These are phyloP conservation scores for Porosira glacialis DNA, from an alignment of 352 stramenopile species.

Conservation along the genomic window DNA sequence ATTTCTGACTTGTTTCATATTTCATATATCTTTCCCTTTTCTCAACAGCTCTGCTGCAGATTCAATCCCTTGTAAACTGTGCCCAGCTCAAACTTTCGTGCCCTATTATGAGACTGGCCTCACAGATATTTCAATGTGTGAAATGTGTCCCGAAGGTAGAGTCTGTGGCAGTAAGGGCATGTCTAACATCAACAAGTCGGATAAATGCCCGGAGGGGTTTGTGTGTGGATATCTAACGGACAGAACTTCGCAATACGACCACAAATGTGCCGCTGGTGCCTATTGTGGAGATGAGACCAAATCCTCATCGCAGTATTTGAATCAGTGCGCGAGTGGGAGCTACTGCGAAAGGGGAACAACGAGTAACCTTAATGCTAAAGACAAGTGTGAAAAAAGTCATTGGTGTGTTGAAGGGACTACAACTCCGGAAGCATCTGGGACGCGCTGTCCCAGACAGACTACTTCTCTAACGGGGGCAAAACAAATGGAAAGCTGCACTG, in stretches of 20 bases:
- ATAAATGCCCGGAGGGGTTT: slow-evolving; percentile 88
- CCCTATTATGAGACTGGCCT: slow-evolving; percentile 86
- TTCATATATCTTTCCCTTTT: too few relatives aligned
- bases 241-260: slow-evolving; percentile 85
- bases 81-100: slow-evolving; percentile 92
- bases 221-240: slow-evolving; percentile 92
- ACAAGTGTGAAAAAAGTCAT: slow-evolving; percentile 89
- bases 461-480: slow-evolving; percentile 83
- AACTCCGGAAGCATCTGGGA: slow-evolving; percentile 82
- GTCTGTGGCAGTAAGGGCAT: slow-evolving; percentile 90
- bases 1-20: too few relatives aligned
- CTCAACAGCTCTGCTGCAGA: too few relatives aligned
- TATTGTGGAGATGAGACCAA: slow-evolving; percentile 86
- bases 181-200: slow-evolving; percentile 82
- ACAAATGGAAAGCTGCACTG: slow-evolving; percentile 85
- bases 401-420: slow-evolving; percentile 90
- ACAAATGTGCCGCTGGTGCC: slow-evolving; percentile 88
- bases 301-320: slow-evolving; percentile 84
- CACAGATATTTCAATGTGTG: slow-evolving; percentile 91
- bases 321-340: slow-evolving; percentile 84
- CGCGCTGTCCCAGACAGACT: slow-evolving; percentile 88
- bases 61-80: slow-evolving; percentile 90
- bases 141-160: slow-evolving; percentile 90
- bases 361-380: slow-evolving; percentile 81
- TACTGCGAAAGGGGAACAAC: slow-evolving; percentile 88